Percentiles rank a stretch among this genome's conserved stretches.
These are phyloP conservation scores for Daldinia sp. DNA, from an alignment of 2,329 filamentous ascomycete genomes.

Conservation along the genomic window DNA sequence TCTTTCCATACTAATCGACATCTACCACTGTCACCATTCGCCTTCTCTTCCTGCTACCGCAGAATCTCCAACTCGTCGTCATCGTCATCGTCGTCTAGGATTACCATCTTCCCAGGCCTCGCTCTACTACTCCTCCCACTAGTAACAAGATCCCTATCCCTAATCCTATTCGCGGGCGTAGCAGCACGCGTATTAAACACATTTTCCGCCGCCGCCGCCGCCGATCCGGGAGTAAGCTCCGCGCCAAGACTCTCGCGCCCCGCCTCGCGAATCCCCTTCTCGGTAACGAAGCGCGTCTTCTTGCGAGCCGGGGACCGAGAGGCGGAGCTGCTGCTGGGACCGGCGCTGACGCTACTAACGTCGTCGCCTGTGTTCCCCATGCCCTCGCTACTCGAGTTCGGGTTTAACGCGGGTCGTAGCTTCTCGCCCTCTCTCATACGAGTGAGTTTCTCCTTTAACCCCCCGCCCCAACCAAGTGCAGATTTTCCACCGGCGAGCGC, in stretches of 20 bases:
- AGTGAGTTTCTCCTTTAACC: constrained; percentile 66
- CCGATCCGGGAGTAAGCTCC: constrained; percentile 52
- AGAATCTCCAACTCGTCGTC: constrained; percentile 60
- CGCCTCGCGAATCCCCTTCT: constrained; percentile 81
- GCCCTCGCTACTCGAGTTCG: constrained; percentile 6
- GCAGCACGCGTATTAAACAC: background rate
- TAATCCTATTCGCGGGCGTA: background rate
- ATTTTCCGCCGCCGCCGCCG: background rate
- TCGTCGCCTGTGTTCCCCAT: constrained; percentile 20
- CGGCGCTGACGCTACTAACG: constrained; percentile 43
- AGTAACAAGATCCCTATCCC: background rate
- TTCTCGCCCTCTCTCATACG: constrained; percentile 73
- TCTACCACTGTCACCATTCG: background rate
- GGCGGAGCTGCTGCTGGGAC: constrained; percentile 45
- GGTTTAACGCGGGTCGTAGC: constrained; percentile 46
- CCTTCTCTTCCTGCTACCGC: constrained; percentile 11
- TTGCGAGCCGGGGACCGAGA: constrained; percentile 68
- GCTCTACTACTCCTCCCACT: constrained; percentile 1
- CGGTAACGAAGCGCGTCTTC: constrained; percentile 84
- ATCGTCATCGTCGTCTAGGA: constrained; percentile 53
- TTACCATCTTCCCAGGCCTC: constrained; percentile 34
- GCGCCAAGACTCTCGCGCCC: constrained; percentile 78
- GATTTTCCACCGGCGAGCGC: constrained; percentile 8
- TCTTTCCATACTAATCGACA: background rate
- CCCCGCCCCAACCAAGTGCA: constrained; percentile 68